Percentiles rank a stretch among this genome's conserved stretches.
These are phyloP conservation scores for Tricholoma bakamatsutake DNA, from an alignment of 768 basidiomycete genomes.

Conservation along the genomic window DNA sequence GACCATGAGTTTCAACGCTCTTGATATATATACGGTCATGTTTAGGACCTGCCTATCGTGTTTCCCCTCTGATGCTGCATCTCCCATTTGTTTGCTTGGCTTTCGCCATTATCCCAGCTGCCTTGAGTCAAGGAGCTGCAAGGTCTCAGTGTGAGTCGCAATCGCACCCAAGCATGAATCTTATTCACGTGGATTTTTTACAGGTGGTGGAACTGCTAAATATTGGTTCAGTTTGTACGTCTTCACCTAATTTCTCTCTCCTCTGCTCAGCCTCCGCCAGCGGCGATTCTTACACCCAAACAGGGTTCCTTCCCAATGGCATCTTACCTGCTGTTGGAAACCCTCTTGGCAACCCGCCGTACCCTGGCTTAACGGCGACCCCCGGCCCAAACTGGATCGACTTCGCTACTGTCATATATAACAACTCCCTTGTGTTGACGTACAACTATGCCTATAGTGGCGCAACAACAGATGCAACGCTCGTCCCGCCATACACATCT, in stretches of 20 bases:
- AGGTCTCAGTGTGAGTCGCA: background rate
- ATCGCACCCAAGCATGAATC: background rate
- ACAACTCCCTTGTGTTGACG: conserved; percentile 47
- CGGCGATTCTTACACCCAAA: conserved; percentile 57
- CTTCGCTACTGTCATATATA: conserved; percentile 43
- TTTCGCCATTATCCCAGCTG: background rate
- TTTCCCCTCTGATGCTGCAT: background rate
- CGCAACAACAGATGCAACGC: conserved; percentile 54
- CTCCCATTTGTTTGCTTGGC: background rate
- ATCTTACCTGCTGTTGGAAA: conserved; percentile 40
- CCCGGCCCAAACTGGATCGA: conserved; percentile 61
- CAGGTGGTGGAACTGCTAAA: conserved; percentile 24
- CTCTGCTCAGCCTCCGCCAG: conserved; percentile 17
- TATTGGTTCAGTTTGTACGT: conserved; percentile 58
- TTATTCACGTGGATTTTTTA: background rate
- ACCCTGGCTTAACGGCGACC: conserved; percentile 47
- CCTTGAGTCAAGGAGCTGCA: background rate
- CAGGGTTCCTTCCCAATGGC: conserved; percentile 38
- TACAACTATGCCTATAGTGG: conserved; percentile 67
- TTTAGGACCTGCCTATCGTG: background rate
- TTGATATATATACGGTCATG: background rate
- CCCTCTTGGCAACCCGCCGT: conserved; percentile 48
- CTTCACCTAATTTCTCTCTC: background rate
- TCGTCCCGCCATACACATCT: conserved; percentile 48
- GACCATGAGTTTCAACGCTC: too few species aligned